Base-by-base conservation (phyloP, 495 filamentous ascomycete species). In the Hypoxylon intermedium region DNA sequence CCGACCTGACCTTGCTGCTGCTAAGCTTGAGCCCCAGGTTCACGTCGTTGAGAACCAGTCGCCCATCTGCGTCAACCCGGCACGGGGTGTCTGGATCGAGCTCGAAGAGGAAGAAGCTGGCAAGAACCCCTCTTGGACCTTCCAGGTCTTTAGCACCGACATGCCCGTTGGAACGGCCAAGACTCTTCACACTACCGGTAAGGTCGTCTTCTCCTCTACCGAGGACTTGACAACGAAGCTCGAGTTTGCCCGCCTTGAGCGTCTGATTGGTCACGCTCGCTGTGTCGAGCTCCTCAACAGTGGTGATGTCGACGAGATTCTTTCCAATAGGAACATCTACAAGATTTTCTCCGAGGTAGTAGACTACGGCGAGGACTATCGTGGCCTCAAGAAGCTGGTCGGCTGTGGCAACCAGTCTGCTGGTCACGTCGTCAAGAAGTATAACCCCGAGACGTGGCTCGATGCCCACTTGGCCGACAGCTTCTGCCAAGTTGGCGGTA, bases 401-500 rank as follows among this genome's bases (percentile, higher is more conserved):
- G 76, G 79, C 3, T 64, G 62, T 6, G 73, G 63, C 1, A 69
- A 46, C 13, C 72, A 81, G 36, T 80, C 69, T 11, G 81, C 79
- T 2, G 83, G 82, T 0, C 60, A 62, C 0, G 74, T 84, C 9
- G 50, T 72, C 0, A 77, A 75, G 58, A 65, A 60, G n/a, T 71
- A 78, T 31, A 53, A 55, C 9, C 63, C 67, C 0, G 66, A 16
- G 52, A 76, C 40, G 66, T 77, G 4, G 61, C 55, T 54, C 11
- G 63, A 67, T 37, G 56, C 59, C 44, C 61, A 60, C 9, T 49
- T 71, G 30, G 48, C 65, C 52, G 61, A 65, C 20, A 50, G 40
- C 9, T 84, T 85, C 56, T 70, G 75, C 53, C 83, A 85, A 53
- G 75, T 83, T 0, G 82, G 62, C 16, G 79, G 81, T 0, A 74